These are phyloP conservation scores for Debaryomyces robertsiae DNA, from an alignment of 1,139 yeast genomes.

Conservation along the genomic window DNA sequence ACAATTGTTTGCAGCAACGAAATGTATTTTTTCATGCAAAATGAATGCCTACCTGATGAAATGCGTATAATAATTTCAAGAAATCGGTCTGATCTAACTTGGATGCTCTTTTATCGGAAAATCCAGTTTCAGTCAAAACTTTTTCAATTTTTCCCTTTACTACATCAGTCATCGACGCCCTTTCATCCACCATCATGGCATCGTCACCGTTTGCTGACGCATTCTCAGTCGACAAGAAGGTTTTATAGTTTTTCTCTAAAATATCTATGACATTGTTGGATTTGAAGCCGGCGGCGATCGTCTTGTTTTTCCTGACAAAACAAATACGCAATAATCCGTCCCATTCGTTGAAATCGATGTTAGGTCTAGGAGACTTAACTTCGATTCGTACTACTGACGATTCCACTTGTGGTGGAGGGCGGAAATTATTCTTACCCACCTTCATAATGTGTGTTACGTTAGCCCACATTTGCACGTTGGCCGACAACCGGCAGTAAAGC, in stretches of 20 bases:
- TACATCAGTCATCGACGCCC: constrained; percentile 41
- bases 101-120: constrained; percentile 85
- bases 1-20: constrained; percentile 26
- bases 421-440: constrained; percentile 92
- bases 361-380: constrained; percentile 88
- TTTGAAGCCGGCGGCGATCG: constrained; percentile 91
- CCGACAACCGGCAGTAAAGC: constrained; percentile 87
- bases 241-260: constrained; percentile 84
- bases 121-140: constrained; percentile 77
- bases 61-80: constrained; percentile 81
- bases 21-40: constrained; percentile 58
- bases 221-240: constrained; percentile 65
- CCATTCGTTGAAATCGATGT: constrained; percentile 93
- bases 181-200: constrained; percentile 56
- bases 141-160: constrained; percentile 61
- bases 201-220: constrained; percentile 52
- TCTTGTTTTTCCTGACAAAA: constrained; percentile 90
- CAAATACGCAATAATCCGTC: constrained; percentile 90
- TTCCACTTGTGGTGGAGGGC: constrained; percentile 99
- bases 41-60: constrained; percentile 96
- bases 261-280: constrained; percentile 80
- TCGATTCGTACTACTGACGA: constrained; percentile 94
- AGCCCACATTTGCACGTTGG: constrained; percentile 99
- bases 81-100: constrained; percentile 96
- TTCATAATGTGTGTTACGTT: constrained; percentile 97